A percentile compares a stretch with the other conserved stretches of the same genome.
phyloP scores from a whole-genome alignment of 257 asterid genomes.

The Capsicum pubescens region DNA sequence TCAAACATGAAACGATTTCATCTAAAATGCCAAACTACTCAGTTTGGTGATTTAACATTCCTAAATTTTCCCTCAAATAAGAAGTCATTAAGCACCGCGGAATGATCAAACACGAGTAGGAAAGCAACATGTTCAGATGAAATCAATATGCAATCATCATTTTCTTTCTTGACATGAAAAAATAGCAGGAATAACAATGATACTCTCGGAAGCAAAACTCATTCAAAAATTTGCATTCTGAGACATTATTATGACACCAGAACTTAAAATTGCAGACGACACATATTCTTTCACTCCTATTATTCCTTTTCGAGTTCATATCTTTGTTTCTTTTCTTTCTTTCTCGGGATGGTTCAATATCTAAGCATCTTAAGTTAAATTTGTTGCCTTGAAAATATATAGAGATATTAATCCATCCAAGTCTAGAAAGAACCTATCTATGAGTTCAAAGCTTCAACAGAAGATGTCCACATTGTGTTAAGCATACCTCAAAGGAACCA shows the following conservation, averaged over 20 bases:
- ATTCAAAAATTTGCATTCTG: background rate
- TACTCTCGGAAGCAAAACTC: background rate
- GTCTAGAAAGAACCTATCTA: background rate
- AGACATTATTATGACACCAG: background rate
- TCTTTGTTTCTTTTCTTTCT: background rate
- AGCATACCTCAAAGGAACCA: slow-evolving; percentile 41
- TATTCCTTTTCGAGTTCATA: background rate
- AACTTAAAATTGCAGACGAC: background rate
- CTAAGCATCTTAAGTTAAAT: background rate
- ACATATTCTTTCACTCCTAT: background rate
- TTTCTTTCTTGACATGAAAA: background rate
- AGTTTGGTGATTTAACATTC: background rate
- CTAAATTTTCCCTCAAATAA: background rate
- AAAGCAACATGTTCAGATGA: background rate
- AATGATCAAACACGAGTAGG: background rate
- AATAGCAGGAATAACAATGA: background rate
- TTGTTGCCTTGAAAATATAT: background rate
- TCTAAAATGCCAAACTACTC: background rate
- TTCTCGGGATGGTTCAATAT: background rate
- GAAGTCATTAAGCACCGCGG: background rate
- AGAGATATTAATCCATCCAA: background rate
- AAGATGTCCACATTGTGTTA: slow-evolving; percentile 8
- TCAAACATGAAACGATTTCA: background rate
- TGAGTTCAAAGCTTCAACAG: background rate
- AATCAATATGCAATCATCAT: background rate